Evolutionary conservation across 768 basidiomycete genomes (phyloP).

Genomic region (Gymnopilus dilepis): DNA sequence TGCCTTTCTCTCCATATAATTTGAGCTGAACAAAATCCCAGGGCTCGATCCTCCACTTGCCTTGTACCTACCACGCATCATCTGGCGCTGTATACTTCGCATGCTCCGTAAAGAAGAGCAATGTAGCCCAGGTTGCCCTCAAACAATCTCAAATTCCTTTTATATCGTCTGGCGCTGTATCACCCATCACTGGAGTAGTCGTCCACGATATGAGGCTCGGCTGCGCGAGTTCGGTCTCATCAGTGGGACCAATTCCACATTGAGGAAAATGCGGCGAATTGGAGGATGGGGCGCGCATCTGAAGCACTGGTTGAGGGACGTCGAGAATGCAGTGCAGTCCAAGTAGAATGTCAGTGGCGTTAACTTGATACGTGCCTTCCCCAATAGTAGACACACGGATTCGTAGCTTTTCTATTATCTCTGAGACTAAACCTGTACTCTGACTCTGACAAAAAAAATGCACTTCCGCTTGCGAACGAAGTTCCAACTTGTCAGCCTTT

Average conservation of each 20-base stretch:
- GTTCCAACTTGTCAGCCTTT: no score
- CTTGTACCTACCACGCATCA: constrained; percentile 66
- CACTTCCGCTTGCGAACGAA: no score
- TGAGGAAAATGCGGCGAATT: constrained; percentile 50
- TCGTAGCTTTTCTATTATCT: no score
- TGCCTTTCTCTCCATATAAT: neutral
- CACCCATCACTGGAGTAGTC: constrained; percentile 39
- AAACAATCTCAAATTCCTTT: constrained; percentile 45
- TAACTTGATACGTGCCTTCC: no score
- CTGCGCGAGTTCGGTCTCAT: constrained; percentile 40
- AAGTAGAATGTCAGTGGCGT: no score
- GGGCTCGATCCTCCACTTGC: constrained; percentile 74
- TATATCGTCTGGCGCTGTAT: constrained; percentile 62
- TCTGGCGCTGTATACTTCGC: constrained; percentile 56
- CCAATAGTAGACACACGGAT: no score
- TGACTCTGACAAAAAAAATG: no score
- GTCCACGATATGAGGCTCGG: constrained; percentile 31
- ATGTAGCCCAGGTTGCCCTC: constrained; percentile 57
- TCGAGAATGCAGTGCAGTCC: constrained; percentile 35
- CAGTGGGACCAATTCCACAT: constrained; percentile 31
- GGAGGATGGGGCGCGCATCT: constrained; percentile 56
- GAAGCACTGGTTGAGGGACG: constrained; percentile 44
- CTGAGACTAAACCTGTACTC: no score
- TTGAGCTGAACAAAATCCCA: constrained; percentile 32
- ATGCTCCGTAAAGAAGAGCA: constrained; percentile 38